Conservation (phyloP, 2,329 filamentous ascomycete species). For the Corynespora cassiicola region DNA sequence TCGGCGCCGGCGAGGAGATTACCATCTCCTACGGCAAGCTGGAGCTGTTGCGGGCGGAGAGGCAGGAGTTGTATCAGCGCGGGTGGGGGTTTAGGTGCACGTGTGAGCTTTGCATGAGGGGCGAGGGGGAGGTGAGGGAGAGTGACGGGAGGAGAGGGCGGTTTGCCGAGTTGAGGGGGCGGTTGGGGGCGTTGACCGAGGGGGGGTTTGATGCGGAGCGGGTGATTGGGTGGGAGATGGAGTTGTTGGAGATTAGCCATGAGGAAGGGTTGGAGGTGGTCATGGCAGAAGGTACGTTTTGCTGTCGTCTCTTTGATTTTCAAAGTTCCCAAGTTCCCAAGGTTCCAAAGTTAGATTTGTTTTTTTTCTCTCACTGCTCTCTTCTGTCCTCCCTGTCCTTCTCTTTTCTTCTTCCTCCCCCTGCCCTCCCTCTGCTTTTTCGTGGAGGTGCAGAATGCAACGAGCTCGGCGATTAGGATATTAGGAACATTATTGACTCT, state of each 20-base stretch:
- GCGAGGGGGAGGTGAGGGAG: slow-evolving; percentile 14
- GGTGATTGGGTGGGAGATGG: slow-evolving; percentile 29
- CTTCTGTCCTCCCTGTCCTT: too few species aligned
- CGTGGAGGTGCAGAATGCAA: too few species aligned
- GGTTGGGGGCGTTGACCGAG: slow-evolving; percentile 20
- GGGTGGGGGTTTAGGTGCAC: slow-evolving; percentile 31
- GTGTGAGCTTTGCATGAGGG: slow-evolving; percentile 27
- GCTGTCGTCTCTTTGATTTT: too few species aligned
- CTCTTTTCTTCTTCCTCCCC: too few species aligned
- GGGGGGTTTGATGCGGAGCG: slow-evolving; percentile 28
- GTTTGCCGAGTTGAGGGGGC: slow-evolving; percentile 20
- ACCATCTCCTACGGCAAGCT: slow-evolving; percentile 27
- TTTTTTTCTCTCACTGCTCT: too few species aligned
- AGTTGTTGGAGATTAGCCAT: slow-evolving; percentile 26
- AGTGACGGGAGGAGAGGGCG: slow-evolving; percentile 25
- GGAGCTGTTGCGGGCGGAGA: slow-evolving; percentile 22
- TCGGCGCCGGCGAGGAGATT: slow-evolving; percentile 28
- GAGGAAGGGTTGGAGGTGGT: slow-evolving; percentile 26
- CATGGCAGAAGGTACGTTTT: slow-evolving; percentile 22
- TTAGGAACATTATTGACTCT: too few species aligned
- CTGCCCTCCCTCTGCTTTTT: too few species aligned
- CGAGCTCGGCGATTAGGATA: too few species aligned
- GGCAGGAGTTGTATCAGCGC: slow-evolving; percentile 23
- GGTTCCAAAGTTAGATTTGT: too few species aligned
- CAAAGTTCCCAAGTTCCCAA: too few species aligned